These are phyloP conservation scores for Amanita jacksonii DNA, from an alignment of 768 basidiomycete genomes.

Conservation along the genomic window DNA sequence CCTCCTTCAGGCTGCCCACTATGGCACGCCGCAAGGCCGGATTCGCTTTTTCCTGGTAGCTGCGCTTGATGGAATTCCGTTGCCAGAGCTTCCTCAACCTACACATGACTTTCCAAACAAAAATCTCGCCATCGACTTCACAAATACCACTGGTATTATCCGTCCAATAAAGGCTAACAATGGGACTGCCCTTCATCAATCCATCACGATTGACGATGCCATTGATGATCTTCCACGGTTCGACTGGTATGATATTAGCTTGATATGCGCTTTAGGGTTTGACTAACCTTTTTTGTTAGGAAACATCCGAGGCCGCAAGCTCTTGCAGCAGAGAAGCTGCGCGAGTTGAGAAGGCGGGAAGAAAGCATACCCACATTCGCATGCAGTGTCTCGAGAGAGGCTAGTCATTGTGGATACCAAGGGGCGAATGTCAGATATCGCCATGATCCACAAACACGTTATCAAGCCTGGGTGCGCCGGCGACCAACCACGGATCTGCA, in stretches of 20 bases:
- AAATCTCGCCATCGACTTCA: conserved; percentile 41
- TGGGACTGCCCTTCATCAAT: conserved; percentile 48
- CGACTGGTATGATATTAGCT: conserved; percentile 48
- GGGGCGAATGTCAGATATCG: conserved; percentile 23
- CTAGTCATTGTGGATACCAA: conserved; percentile 27
- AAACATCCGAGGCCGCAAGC: conserved; percentile 24
- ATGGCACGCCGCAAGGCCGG: conserved; percentile 47
- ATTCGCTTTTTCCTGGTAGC: conserved; percentile 46
- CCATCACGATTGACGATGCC: conserved; percentile 60
- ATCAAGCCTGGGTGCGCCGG: conserved; percentile 38
- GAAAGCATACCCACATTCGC: conserved; percentile 26
- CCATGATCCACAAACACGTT: conserved; percentile 27
- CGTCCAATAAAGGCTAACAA: conserved; percentile 33
- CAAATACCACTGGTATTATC: conserved; percentile 29
- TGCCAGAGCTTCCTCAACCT: conserved; percentile 46
- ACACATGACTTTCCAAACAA: conserved; percentile 44
- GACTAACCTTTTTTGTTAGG: conserved; percentile 16
- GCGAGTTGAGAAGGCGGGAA: conserved; percentile 15
- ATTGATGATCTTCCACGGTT: conserved; percentile 64
- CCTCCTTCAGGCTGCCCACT: conserved; percentile 44
- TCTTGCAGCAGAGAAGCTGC: conserved; percentile 10
- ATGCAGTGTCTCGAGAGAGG: conserved; percentile 19
- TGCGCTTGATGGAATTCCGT: conserved; percentile 27
- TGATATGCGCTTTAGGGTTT: background rate
- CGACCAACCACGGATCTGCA: conserved; percentile 45